phyloP scores from a whole-genome alignment of 140 eudicot species.

The Artemisia princeps region DNA sequence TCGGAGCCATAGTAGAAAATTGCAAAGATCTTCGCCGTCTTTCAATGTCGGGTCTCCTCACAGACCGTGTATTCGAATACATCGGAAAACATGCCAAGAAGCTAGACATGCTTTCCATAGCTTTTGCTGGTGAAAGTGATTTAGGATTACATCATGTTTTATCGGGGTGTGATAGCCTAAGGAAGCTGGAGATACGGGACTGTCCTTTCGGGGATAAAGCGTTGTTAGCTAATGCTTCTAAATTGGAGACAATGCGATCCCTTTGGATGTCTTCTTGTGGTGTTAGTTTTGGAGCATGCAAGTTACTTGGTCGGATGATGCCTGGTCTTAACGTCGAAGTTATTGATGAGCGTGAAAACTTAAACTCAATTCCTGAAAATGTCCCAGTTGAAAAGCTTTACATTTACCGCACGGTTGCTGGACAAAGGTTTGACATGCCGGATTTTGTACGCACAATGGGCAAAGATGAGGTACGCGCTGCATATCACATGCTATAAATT shows the following conservation, averaged over 20 bases:
- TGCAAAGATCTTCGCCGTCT: slow-evolving; percentile 79
- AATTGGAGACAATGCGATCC: slow-evolving; percentile 99
- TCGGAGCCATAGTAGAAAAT: slow-evolving; percentile 77
- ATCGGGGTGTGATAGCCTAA: slow-evolving; percentile 81
- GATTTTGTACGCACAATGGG: slow-evolving; percentile 65
- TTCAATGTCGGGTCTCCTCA: slow-evolving; percentile 75
- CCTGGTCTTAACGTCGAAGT: slow-evolving; percentile 81
- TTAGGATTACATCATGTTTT: slow-evolving; percentile 75
- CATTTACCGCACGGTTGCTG: slow-evolving; percentile 68
- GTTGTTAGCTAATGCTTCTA: slow-evolving; percentile 76
- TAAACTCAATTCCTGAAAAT: slow-evolving; percentile 49
- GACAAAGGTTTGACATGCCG: slow-evolving; percentile 74
- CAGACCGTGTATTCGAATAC: slow-evolving; percentile 72
- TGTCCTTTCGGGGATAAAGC: slow-evolving; percentile 95
- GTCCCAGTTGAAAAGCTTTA: slow-evolving; percentile 75
- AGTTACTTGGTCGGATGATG: slow-evolving; percentile 70
- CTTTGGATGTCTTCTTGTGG: slow-evolving; percentile 99
- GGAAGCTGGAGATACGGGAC: slow-evolving; percentile 88
- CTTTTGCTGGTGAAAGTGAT: slow-evolving; percentile 92
- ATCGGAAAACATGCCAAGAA: slow-evolving; percentile 80
- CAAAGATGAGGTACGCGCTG: slow-evolving; percentile 32
- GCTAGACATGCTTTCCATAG: slow-evolving; percentile 86
- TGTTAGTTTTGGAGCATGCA: slow-evolving; percentile 86
- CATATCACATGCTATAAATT: background rate
- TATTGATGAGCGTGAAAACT: slow-evolving; percentile 73